These are phyloP conservation scores for Rutstroemia sydowiana DNA, from an alignment of 2,329 filamentous ascomycete species.

Conservation along the genomic window DNA sequence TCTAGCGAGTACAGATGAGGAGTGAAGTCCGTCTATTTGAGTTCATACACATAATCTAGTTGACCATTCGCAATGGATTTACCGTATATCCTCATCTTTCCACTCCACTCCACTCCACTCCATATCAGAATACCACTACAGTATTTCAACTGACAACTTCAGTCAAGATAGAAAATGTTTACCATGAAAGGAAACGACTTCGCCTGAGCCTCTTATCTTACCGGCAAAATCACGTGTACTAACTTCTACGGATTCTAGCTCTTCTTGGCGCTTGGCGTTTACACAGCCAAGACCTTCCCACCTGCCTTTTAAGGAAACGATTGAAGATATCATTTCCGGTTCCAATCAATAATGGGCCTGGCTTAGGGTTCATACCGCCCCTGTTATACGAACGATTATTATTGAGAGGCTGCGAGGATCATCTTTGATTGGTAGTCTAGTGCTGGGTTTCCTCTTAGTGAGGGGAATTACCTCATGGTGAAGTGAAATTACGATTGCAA, in stretches of 20 bases:
- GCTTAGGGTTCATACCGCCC: neutral
- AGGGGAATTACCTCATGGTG: slow-evolving; percentile 3
- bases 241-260: neutral
- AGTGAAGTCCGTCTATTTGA: too few species aligned
- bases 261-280: slow-evolving; percentile 5
- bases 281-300: neutral
- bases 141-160: too few species aligned
- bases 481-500: slow-evolving; percentile 2
- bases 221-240: too few species aligned
- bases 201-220: too few species aligned
- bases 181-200: too few species aligned
- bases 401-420: neutral
- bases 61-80: too few species aligned
- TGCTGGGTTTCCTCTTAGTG: neutral
- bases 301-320: slow-evolving; percentile 2
- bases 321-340: neutral
- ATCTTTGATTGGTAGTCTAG: neutral
- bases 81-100: too few species aligned
- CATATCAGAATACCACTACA: too few species aligned
- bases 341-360: neutral
- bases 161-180: too few species aligned
- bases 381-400: neutral
- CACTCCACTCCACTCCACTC: too few species aligned
- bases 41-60: too few species aligned
- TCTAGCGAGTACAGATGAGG: too few species aligned